These are phyloP conservation scores for Fusarium sp. DNA, from an alignment of 2,329 filamentous ascomycete genomes.

Conservation along the genomic window DNA sequence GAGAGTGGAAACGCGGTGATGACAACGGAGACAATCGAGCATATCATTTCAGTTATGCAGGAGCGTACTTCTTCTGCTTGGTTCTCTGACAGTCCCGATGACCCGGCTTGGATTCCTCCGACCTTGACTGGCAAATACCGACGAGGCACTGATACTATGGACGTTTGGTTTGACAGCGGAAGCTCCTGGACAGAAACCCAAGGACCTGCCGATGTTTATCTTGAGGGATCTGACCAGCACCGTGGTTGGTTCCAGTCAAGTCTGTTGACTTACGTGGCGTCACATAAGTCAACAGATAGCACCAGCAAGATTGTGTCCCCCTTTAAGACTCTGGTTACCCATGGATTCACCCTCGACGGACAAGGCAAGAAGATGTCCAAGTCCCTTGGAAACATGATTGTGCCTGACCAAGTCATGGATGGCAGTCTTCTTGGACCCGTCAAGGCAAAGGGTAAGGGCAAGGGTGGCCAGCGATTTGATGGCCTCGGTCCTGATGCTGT, in stretches of 20 bases:
- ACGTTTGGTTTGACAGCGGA: slow-evolving; percentile 99
- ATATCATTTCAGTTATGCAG: slow-evolving; percentile 84
- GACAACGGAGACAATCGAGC: slow-evolving; percentile 80
- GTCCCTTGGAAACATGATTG: slow-evolving; percentile 89
- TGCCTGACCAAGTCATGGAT: slow-evolving; percentile 85
- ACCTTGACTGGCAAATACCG: slow-evolving; percentile 72
- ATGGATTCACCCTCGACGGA: slow-evolving; percentile 92
- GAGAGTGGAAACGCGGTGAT: slow-evolving; percentile 80
- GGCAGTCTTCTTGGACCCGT: slow-evolving; percentile 80
- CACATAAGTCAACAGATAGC: slow-evolving; percentile 57
- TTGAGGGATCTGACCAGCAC: slow-evolving; percentile 96
- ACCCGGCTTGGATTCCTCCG: slow-evolving; percentile 80
- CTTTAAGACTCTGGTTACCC: slow-evolving; percentile 91
- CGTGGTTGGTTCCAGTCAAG: slow-evolving; percentile 99
- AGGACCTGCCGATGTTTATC: slow-evolving; percentile 82
- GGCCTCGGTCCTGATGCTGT: slow-evolving; percentile 87
- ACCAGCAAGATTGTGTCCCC: slow-evolving; percentile 64
- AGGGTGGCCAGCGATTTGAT: slow-evolving; percentile 63
- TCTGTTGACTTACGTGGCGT: slow-evolving; percentile 85
- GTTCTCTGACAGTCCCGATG: slow-evolving; percentile 87
- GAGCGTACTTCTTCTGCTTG: slow-evolving; percentile 88
- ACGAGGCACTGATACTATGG: slow-evolving; percentile 95
- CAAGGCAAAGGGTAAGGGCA: slow-evolving; percentile 68
- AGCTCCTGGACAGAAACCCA: slow-evolving; percentile 83
- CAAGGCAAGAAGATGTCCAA: slow-evolving; percentile 99